phyloP scores from a whole-genome alignment of 2,329 filamentous ascomycete species.

The Diaporthe citriasiana region DNA sequence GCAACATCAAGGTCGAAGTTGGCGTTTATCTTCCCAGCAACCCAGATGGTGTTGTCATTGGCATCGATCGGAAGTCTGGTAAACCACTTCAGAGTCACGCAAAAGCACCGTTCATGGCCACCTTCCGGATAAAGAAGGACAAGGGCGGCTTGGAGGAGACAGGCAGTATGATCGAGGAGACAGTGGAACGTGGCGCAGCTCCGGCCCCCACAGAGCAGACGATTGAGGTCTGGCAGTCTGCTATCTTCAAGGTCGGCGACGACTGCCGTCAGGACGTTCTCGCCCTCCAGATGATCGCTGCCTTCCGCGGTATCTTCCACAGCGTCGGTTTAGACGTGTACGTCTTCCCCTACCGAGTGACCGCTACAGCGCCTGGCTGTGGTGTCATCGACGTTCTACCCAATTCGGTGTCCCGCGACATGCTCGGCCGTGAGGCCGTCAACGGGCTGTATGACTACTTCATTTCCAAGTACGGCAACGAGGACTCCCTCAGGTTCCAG shows the following conservation, averaged over 20 bases:
- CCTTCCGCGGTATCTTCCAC: slow-evolving; percentile 97
- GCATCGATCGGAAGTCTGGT: slow-evolving; percentile 97
- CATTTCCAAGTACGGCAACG: slow-evolving; percentile 95
- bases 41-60: slow-evolving; percentile 95
- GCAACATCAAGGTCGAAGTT: slow-evolving; percentile 96
- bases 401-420: slow-evolving; percentile 97
- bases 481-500: slow-evolving; percentile 95
- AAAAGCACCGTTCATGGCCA: slow-evolving; percentile 99
- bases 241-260: slow-evolving; percentile 99
- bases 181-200: slow-evolving; percentile 54
- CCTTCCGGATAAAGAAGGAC: slow-evolving; percentile 94
- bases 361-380: slow-evolving; percentile 95
- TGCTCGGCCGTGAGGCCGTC: slow-evolving; percentile 97
- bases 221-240: slow-evolving; percentile 98
- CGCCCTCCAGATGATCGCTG: slow-evolving; percentile 96
- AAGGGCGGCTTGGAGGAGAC: slow-evolving; percentile 67
- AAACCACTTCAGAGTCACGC: slow-evolving; percentile 98
- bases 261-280: slow-evolving; percentile 98
- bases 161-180: slow-evolving; percentile 66
- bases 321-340: slow-evolving; percentile 95
- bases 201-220: slow-evolving; percentile 63
- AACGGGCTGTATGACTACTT: slow-evolving; percentile 99
- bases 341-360: slow-evolving; percentile 97
- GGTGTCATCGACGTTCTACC: slow-evolving; percentile 98
- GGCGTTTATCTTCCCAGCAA: slow-evolving; percentile 98